Evolutionary conservation across 2,329 filamentous ascomycete genomes (phyloP).

Genomic region (Paramyrothecium roridum): DNA sequence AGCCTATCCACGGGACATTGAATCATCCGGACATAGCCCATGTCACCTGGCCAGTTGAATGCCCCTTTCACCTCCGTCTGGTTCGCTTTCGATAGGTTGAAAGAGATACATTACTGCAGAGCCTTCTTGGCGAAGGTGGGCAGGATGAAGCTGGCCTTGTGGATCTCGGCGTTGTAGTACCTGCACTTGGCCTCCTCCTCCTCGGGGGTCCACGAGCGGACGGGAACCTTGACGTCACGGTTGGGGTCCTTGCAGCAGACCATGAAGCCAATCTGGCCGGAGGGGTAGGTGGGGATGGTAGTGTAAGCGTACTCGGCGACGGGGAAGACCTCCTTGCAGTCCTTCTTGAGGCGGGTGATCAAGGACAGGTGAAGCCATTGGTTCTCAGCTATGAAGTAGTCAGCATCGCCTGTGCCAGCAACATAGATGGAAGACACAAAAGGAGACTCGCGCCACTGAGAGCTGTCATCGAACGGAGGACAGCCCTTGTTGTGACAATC

Average conservation of each 20-base stretch:
- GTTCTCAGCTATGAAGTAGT: slow-evolving; percentile 74
- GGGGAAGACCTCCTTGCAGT: slow-evolving; percentile 96
- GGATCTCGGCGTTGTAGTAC: slow-evolving; percentile 97
- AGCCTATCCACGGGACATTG: not conserved
- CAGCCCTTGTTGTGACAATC: slow-evolving; percentile 13
- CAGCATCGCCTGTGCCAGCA: not conserved
- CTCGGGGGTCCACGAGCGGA: slow-evolving; percentile 77
- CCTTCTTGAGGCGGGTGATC: slow-evolving; percentile 93
- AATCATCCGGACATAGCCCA: not conserved
- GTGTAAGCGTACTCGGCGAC: slow-evolving; percentile 98
- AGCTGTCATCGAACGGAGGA: slow-evolving; percentile 11
- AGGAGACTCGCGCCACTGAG: slow-evolving; percentile 1
- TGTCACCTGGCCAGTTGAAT: not conserved
- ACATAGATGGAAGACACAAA: slow-evolving; percentile 3
- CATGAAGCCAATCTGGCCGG: slow-evolving; percentile 99
- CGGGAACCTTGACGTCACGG: slow-evolving; percentile 78
- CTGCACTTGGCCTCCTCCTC: slow-evolving; percentile 91
- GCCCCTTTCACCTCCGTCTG: not conserved
- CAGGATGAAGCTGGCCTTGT: slow-evolving; percentile 90
- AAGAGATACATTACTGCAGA: slow-evolving; percentile 42
- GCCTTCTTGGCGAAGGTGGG: slow-evolving; percentile 89
- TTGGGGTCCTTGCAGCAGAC: slow-evolving; percentile 94
- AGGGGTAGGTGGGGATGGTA: slow-evolving; percentile 98
- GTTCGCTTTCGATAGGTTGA: not conserved
- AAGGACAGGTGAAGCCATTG: slow-evolving; percentile 97